These are phyloP conservation scores for Wickerhamiella domercqiae DNA, from an alignment of 805 yeast species.

Conservation along the genomic window DNA sequence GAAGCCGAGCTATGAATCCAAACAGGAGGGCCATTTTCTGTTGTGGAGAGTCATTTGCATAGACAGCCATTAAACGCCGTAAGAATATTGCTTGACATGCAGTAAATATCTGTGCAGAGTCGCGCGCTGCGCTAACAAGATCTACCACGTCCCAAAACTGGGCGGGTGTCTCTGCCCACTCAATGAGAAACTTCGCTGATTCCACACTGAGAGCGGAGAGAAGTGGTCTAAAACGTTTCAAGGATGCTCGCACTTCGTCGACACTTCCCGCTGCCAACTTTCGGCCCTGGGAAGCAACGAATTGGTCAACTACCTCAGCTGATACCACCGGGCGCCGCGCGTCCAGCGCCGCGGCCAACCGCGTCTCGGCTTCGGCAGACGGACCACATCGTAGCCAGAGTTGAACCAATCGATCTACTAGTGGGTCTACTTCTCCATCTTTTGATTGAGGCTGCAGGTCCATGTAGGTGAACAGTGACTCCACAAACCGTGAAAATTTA, in stretches of 20 bases:
- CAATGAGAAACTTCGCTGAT: constrained; percentile 16
- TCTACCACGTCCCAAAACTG: constrained; percentile 20
- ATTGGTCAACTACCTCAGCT: constrained; percentile 16
- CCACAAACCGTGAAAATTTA: constrained; percentile 16
- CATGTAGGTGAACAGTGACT: constrained; percentile 12
- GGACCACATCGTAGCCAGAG: constrained; percentile 19
- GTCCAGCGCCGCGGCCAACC: constrained; percentile 6
- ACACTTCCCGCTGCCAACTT: too few relatives aligned
- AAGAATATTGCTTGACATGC: constrained; percentile 17
- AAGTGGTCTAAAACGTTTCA: too few relatives aligned
- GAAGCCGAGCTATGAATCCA: neutral
- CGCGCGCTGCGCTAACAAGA: constrained; percentile 11
- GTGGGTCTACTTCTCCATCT: constrained; percentile 7
- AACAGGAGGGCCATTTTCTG: constrained; percentile 2
- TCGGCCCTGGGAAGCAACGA: constrained; percentile 13
- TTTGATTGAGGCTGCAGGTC: constrained; percentile 6
- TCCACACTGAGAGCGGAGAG: neutral
- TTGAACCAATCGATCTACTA: constrained; percentile 18
- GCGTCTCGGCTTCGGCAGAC: constrained; percentile 13
- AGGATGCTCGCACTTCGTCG: too few relatives aligned
- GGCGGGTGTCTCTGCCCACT: constrained; percentile 12
- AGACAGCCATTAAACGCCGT: neutral
- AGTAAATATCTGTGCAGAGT: constrained; percentile 12
- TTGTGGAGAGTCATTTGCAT: neutral
- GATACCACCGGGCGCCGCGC: too few relatives aligned